A percentile compares a stretch with the other conserved stretches of the same genome.
Conservation (phyloP, 805 yeast genomes). For the Myxozyma mucilagina region DNA sequence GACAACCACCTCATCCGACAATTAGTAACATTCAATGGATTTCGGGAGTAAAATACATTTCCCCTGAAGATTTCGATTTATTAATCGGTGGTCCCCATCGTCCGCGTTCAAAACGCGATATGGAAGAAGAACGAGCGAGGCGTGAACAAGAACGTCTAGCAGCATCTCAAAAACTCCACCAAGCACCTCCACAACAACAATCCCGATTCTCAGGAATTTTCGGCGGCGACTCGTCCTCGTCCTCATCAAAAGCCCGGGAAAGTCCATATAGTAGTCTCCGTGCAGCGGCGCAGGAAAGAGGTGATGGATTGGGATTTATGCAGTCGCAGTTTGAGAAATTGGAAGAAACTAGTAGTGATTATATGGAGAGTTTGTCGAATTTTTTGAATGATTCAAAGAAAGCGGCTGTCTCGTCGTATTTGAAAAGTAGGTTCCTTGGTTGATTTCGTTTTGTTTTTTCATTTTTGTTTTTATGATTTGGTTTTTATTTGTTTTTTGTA, state of each 20-base stretch:
- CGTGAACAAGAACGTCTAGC: constrained; percentile 33
- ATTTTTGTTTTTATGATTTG: background rate
- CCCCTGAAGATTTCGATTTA: constrained; percentile 60
- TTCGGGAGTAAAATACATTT: constrained; percentile 66
- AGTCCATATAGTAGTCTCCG: constrained; percentile 15
- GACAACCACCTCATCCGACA: constrained; percentile 76
- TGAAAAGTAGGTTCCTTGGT: constrained; percentile 21
- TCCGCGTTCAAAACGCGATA: constrained; percentile 51
- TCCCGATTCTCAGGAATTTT: background rate
- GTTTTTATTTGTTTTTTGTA: background rate
- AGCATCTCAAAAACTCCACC: constrained; percentile 13
- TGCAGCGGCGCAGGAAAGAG: constrained; percentile 26
- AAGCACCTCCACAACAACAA: background rate
- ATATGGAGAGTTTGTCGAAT: constrained; percentile 20
- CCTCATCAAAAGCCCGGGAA: background rate
- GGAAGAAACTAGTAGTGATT: constrained; percentile 30
- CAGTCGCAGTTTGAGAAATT: constrained; percentile 20
- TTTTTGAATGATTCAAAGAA: constrained; percentile 23
- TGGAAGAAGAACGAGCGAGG: constrained; percentile 36
- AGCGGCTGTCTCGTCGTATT: constrained; percentile 23
- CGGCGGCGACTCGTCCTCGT: background rate
- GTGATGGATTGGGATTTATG: constrained; percentile 28
- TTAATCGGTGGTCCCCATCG: constrained; percentile 75
- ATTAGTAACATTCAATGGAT: constrained; percentile 84
- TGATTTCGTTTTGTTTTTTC: background rate